A percentile compares a stretch with the other conserved stretches of the same genome.
These are phyloP conservation scores for Suillus fuscotomentosus DNA, from an alignment of 768 basidiomycete genomes.

Conservation along the genomic window DNA sequence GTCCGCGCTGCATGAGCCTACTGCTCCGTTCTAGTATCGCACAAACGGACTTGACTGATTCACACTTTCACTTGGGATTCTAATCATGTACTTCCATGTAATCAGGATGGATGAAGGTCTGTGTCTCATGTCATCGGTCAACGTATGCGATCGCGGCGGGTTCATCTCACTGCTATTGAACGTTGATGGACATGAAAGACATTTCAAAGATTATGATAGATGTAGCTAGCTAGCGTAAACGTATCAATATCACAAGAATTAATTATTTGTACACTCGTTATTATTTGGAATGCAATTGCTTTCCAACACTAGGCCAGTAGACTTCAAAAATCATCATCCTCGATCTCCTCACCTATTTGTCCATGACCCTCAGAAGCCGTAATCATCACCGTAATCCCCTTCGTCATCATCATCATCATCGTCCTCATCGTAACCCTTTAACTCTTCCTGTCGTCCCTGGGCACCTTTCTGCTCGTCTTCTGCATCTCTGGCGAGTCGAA, in stretches of 20 bases:
- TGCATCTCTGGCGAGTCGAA: slow-evolving; percentile 8
- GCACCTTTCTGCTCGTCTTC: not conserved
- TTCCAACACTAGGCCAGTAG: not conserved
- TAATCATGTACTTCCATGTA: too few species aligned
- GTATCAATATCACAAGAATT: not conserved
- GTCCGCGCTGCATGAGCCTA: too few species aligned
- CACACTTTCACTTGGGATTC: slow-evolving; percentile 51
- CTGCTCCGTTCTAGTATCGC: not conserved
- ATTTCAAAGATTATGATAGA: not conserved
- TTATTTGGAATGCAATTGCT: not conserved
- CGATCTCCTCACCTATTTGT: not conserved
- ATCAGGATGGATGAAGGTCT: too few species aligned
- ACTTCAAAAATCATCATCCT: not conserved
- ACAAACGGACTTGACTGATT: slow-evolving; percentile 13
- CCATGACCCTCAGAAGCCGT: not conserved
- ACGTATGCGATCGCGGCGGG: not conserved
- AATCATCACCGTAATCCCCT: not conserved
- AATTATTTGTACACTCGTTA: not conserved
- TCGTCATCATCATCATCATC: not conserved
- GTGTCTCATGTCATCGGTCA: too few species aligned
- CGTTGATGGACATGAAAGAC: not conserved
- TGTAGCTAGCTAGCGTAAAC: not conserved
- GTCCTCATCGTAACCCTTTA: not conserved
- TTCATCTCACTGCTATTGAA: not conserved
- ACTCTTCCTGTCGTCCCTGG: not conserved